A percentile compares a stretch with the other conserved stretches of the same genome.
These are phyloP conservation scores for Pyricularia pennisetigena DNA, from an alignment of 2,329 filamentous ascomycete genomes.

Conservation along the genomic window DNA sequence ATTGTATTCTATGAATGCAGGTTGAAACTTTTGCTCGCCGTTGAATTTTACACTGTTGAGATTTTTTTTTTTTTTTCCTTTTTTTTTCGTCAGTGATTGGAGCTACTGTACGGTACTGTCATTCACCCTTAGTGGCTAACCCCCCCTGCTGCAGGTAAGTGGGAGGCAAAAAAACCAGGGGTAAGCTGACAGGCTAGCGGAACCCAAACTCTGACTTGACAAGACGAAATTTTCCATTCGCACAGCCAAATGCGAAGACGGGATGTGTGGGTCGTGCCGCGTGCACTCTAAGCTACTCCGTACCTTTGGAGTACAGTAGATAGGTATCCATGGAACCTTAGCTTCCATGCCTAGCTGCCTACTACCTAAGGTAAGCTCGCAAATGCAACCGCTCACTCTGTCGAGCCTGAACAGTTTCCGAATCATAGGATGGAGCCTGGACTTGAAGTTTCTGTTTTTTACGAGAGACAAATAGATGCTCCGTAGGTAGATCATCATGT, in stretches of 20 bases:
- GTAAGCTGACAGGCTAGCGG: neutral
- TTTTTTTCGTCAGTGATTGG: neutral
- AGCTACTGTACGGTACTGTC: neutral
- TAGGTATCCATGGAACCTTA: too few relatives aligned
- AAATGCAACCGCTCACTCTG: neutral
- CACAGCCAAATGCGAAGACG: neutral
- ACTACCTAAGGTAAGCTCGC: neutral
- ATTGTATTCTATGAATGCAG: neutral
- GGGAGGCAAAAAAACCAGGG: neutral
- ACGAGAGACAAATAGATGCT: neutral
- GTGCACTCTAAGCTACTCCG: too few relatives aligned
- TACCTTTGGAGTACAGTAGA: too few relatives aligned
- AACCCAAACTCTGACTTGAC: neutral
- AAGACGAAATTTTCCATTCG: neutral
- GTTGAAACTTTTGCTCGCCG: neutral
- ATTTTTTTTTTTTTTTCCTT: neutral
- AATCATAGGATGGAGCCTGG: neutral
- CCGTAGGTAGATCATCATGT: neutral
- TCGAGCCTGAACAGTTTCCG: neutral
- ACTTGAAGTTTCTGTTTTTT: too few relatives aligned
- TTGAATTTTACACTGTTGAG: neutral
- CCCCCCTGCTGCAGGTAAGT: neutral
- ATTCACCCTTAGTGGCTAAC: neutral
- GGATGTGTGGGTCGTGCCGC: neutral
- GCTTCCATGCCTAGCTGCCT: too few relatives aligned